Evolutionary conservation across 2,329 filamentous ascomycete species (phyloP), one percentile per base, ranked within the genome.

Genomic region (Colletotrichum nymphaeae): DNA sequence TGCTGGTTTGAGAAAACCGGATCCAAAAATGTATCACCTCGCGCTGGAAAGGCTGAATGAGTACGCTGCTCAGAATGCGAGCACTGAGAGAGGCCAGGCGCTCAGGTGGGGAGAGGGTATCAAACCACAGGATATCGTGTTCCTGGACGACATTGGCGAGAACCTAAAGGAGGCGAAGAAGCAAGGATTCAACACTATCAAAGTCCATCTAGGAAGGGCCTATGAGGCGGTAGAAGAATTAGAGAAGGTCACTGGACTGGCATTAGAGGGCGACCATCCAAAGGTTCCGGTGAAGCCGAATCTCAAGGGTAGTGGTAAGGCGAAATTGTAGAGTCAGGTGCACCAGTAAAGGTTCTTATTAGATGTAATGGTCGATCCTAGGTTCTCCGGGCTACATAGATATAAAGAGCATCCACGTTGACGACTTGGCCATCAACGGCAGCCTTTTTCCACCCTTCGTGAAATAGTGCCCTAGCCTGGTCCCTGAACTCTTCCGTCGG

Each of bases 71-170:
- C 82, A 85, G 28, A 90, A 90, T 60, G 84, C 84, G 2, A 68
- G 76, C 3, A 83, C 83, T 19, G 68, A 78, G 2, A 81, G 84
- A 75, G 86, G 84, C 0, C 77, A 76, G 74, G 77, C 75, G 9
- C 76, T 83, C 46, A 87, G 86, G 4, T 89, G 88, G 85, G 82
- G 81, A 19, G 82, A 84, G 6, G 85, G 88, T 0, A 85, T 97
- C 9, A 81, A 84, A 69, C 84, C 93, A 0, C 84, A 85, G 0
- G 94, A 98, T 68, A 86, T 98, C 57, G 83, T 97, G 5, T 99
- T 99, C 80, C 83, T 98, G 63, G 97, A 98, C 81, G 95, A 98
- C 78, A 98, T 99, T 81, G 97, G 97, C 1, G 92, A 95, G 83
- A 99, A 99, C 81, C 82, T 98, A 71, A 97, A 95, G 86, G 92